These are phyloP conservation scores for Stagonosporopsis tanaceti DNA, from an alignment of 2,329 filamentous ascomycete species.

Conservation along the genomic window DNA sequence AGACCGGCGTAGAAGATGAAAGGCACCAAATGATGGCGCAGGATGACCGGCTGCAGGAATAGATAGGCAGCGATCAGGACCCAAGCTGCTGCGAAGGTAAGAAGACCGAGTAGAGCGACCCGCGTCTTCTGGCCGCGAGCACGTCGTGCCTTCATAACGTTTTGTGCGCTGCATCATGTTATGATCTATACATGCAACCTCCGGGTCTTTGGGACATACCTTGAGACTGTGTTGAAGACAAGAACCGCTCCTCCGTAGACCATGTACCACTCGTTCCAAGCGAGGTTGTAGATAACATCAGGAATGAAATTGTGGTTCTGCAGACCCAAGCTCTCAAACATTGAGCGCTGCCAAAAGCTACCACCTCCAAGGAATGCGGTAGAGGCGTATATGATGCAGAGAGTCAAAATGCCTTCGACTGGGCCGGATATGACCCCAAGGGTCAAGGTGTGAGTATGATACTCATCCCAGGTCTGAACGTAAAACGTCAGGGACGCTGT, in stretches of 20 bases:
- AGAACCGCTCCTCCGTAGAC: constrained; percentile 83
- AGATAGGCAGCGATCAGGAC: constrained; percentile 78
- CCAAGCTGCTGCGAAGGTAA: constrained; percentile 85
- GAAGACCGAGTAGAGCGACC: constrained; percentile 80
- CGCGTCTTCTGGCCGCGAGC: constrained; percentile 75
- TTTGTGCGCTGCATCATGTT: constrained; percentile 65
- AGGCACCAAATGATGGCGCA: constrained; percentile 83
- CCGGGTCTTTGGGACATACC: constrained; percentile 45
- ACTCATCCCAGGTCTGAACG: constrained; percentile 98
- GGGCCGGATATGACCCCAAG: constrained; percentile 92
- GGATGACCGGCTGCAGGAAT: constrained; percentile 82
- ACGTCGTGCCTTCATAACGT: constrained; percentile 83
- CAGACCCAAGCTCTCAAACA: constrained; percentile 76
- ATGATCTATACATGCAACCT: constrained; percentile 1
- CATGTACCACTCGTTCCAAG: constrained; percentile 93
- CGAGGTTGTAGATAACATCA: constrained; percentile 74
- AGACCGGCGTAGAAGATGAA: constrained; percentile 89
- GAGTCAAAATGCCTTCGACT: constrained; percentile 89
- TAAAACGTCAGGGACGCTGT: constrained; percentile 92
- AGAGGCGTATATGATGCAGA: constrained; percentile 81
- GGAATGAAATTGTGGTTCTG: constrained; percentile 71
- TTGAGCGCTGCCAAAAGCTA: constrained; percentile 89
- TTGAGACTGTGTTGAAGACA: constrained; percentile 82
- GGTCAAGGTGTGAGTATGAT: constrained; percentile 95
- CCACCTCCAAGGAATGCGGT: constrained; percentile 87